Base-by-base conservation (phyloP, 116 monocot species). In the Papilionanthe hybrid region DNA sequence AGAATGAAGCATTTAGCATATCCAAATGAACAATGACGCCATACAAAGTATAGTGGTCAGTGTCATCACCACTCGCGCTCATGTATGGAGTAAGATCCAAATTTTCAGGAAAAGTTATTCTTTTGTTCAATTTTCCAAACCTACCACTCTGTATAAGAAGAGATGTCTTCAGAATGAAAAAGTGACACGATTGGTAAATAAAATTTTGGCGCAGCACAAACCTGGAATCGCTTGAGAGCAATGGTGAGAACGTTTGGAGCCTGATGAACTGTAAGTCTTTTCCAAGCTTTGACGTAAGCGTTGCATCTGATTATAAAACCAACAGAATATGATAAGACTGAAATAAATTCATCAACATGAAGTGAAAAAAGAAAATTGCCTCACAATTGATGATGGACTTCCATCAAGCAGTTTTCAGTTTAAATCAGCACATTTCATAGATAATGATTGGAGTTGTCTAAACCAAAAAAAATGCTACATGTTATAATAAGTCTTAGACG, bases 1-100 rank as follows among this genome's bases (percentile, higher is more conserved):
- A 95, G 81, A 89, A 95, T 30, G 99, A 95, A 79, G 99, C 91
- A 92, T 99, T 99, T 37, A 93, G 83, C 93, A 95, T 91, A 83
- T 95, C 99, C 76, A 99, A 27, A 83, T 99, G 99, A 37, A 99
- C 99, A 78, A 99, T 93, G 60, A 99, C 91, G 18, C 93, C 99
- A 90, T 95, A 99, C 15, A 99, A 86, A 9, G 81, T 66, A 86
- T 99, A 99, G 11, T 88, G n/a, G 74, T 93, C 86, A 56, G 78
- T 82, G n/a, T 81, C 87, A 79, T 78, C 90, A 74, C 89, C 86
- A 72, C 69, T 43, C 42, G 78, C 85, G 81, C 93, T 93, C 87
- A 93, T 92, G 76, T 93, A 99, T 78, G 93, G 93, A 72, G 80
- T 77, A 78, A 99, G 88, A 79, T 99, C 85, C 60, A 99, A 81